phyloP scores from a whole-genome alignment of 1,284 basidiomycete species.

The Cryptococcus wingfieldii region DNA sequence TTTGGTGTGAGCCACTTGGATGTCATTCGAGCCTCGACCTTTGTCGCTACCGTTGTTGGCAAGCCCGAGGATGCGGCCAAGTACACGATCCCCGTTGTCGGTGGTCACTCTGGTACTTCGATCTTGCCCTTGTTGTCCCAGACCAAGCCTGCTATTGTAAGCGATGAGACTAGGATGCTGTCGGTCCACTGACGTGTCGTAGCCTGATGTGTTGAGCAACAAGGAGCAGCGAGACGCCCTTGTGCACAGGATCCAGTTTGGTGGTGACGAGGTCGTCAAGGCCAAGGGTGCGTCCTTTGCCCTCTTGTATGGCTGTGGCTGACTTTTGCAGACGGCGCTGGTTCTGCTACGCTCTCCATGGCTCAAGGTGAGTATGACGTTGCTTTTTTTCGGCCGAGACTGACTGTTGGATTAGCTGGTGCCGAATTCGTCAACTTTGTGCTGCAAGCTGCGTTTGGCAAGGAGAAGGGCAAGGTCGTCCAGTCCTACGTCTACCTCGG shows the following conservation, averaged over 20 bases:
- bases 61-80: constrained; percentile 60
- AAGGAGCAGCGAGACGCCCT: constrained; percentile 62
- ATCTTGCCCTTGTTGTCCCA: constrained; percentile 95
- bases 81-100: constrained; percentile 78
- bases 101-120: constrained; percentile 93
- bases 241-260: constrained; percentile 73
- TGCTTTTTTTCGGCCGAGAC: background rate
- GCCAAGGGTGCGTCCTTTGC: constrained; percentile 38
- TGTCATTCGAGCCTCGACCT: constrained; percentile 90
- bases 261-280: constrained; percentile 71
- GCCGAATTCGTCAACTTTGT: constrained; percentile 82
- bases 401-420: constrained; percentile 54
- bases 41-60: constrained; percentile 72
- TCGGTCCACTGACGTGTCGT: constrained; percentile 9
- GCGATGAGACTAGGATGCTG: background rate
- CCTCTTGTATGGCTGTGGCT: constrained; percentile 45
- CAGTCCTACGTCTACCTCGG: constrained; percentile 83
- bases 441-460: constrained; percentile 71
- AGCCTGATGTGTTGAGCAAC: constrained; percentile 50
- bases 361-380: constrained; percentile 58
- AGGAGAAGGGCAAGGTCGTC: constrained; percentile 76
- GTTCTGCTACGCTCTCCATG: constrained; percentile 87
- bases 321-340: constrained; percentile 78
- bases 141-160: constrained; percentile 50
- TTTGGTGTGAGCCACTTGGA: constrained; percentile 94